phyloP scores from a whole-genome alignment of 345 rosid genomes.

The Nasturtium officinale region DNA sequence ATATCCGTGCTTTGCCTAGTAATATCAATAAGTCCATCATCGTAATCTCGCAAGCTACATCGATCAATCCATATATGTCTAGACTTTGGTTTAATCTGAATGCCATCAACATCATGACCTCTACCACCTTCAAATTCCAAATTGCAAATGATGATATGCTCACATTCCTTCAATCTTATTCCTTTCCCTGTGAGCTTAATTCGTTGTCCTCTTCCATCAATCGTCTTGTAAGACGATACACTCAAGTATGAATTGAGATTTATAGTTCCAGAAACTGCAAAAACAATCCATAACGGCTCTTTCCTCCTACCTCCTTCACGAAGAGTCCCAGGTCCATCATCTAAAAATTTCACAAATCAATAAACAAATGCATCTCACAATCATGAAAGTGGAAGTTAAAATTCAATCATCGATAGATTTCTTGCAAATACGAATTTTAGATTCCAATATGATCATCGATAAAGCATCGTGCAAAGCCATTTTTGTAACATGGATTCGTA shows the following conservation, averaged over 20 bases:
- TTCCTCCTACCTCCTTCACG: slow-evolving; percentile 73
- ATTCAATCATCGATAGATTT: background rate
- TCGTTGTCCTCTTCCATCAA: slow-evolving; percentile 85
- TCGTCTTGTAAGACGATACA: slow-evolving; percentile 81
- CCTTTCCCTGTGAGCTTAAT: slow-evolving; percentile 83
- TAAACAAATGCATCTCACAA: slow-evolving; percentile 11
- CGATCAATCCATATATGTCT: slow-evolving; percentile 92
- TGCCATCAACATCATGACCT: slow-evolving; percentile 86
- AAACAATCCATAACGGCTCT: slow-evolving; percentile 88
- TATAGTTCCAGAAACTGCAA: slow-evolving; percentile 75
- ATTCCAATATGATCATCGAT: slow-evolving; percentile 7
- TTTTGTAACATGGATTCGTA: background rate
- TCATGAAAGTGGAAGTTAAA: background rate
- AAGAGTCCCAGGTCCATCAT: slow-evolving; percentile 85
- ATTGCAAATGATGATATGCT: slow-evolving; percentile 78
- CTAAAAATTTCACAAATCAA: slow-evolving; percentile 43
- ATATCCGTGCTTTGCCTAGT: slow-evolving; percentile 84
- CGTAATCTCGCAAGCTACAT: slow-evolving; percentile 82
- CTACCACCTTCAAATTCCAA: slow-evolving; percentile 92
- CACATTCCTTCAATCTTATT: slow-evolving; percentile 80
- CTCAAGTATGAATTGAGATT: slow-evolving; percentile 66
- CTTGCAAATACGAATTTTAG: background rate
- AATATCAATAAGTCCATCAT: slow-evolving; percentile 89
- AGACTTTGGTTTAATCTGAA: slow-evolving; percentile 92
- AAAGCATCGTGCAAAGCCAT: background rate